Evolutionary conservation across 2,329 filamentous ascomycete genomes (phyloP), one percentile per base, ranked within the genome.

Genomic region (Clathrospora elynae): DNA sequence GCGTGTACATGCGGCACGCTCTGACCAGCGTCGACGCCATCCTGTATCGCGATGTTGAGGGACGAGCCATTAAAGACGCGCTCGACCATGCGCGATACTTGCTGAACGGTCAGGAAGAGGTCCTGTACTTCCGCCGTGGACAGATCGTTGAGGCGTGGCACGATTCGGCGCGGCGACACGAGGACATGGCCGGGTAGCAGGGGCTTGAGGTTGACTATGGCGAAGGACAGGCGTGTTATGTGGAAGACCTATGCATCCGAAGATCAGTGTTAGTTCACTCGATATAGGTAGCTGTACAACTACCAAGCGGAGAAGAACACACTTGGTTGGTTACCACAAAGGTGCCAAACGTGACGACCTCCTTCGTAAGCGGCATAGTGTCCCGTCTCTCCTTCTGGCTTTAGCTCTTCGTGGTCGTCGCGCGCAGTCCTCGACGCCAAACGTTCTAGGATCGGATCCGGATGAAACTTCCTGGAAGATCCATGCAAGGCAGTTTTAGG

Each of bases 1-100:
- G 90, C 87, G 73, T 99, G 93, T 10, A 96, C 84, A 73, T 99
- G 93, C 6, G 89, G 79, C 30, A 99, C 92, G 43, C 90, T 96
- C 79, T 99, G 93, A 0, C 93, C 93, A 1, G 93, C 90, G 46
- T 90, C 89, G 20, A 78, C 75, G 13, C 93, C 93, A 70, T 99
- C 93, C 70, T 99, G 93, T n/a, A 99, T 81, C 0, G 92, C 91
- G 35, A 99, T 85, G 66, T 96, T 97, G 73, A 97, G 86, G 46
- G 88, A 87, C 7, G 88, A 83, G 5, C 83, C 86, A 22, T 78
- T 65, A 66, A 80, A 79, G 50, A 83, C 70, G 19, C 76, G 75
- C 61, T 81, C 75, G 6, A 96, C 79, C 75, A 95, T 90, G 32
- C 79, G 80, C 59, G 91, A 86, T 5, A 95, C 85, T 26, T 83